These are phyloP conservation scores for Pichia sp. DNA, from an alignment of 1,139 yeast genomes.

Conservation along the genomic window DNA sequence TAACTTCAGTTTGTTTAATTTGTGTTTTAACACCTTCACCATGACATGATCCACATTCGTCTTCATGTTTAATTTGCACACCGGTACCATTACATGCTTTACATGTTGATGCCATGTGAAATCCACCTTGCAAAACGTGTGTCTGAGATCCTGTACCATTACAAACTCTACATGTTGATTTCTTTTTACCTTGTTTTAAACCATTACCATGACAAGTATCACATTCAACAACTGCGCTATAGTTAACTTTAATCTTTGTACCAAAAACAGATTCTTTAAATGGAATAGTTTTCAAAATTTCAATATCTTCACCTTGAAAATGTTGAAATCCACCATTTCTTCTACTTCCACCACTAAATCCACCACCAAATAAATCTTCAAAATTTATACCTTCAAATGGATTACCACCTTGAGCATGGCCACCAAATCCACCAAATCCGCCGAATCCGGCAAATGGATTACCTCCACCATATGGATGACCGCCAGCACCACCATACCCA, in stretches of 20 bases:
- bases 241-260: conserved; percentile 57
- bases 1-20: conserved; percentile 65
- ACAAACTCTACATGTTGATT: conserved; percentile 78
- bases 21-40: conserved; percentile 81
- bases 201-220: conserved; percentile 80
- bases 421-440: conserved; percentile 29
- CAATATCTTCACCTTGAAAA: conserved; percentile 86
- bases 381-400: conserved; percentile 48
- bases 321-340: conserved; percentile 50
- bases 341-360: conserved; percentile 26
- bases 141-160: conserved; percentile 92
- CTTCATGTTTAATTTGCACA: conserved; percentile 59
- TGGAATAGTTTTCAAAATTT: conserved; percentile 64
- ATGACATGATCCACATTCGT: conserved; percentile 74
- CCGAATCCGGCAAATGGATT: conserved; percentile 38
- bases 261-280: conserved; percentile 91
- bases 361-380: conserved; percentile 74
- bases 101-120: conserved; percentile 96
- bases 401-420: conserved; percentile 23
- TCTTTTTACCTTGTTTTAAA: conserved; percentile 66
- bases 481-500: conserved; percentile 36
- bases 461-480: conserved; percentile 36
- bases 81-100: conserved; percentile 85
- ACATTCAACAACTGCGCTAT: conserved; percentile 74
- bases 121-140: conserved; percentile 83